phyloP scores from a whole-genome alignment of 2,329 filamentous ascomycete species.

The Tolypocladium paradoxum region DNA sequence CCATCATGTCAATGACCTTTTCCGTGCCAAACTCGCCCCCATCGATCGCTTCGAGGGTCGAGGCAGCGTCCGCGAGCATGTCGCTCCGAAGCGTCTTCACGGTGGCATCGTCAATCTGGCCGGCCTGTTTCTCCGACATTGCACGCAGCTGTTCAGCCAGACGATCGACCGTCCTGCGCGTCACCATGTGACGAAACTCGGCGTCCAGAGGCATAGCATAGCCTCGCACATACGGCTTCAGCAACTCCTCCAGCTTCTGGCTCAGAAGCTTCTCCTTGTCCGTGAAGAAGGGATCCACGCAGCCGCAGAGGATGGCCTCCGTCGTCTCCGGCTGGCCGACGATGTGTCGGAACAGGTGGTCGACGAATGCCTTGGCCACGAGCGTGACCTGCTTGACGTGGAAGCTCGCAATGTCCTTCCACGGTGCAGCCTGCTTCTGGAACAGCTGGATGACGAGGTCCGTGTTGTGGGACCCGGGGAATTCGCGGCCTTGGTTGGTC shows the following conservation, averaged over 20 bases:
- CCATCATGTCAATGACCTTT: slow-evolving; percentile 31
- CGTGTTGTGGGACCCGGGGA: slow-evolving; percentile 26
- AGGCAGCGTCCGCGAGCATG: slow-evolving; percentile 2
- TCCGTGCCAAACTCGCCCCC: slow-evolving; percentile 23
- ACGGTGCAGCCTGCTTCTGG: slow-evolving; percentile 24
- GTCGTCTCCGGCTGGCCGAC: slow-evolving; percentile 6
- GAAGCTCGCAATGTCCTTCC: slow-evolving; percentile 23
- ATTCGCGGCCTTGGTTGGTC: slow-evolving; percentile 27
- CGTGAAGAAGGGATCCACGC: slow-evolving; percentile 17
- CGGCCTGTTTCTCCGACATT: not conserved
- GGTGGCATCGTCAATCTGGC: not conserved
- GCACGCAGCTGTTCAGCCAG: not conserved
- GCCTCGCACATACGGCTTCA: not conserved
- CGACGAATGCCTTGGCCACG: slow-evolving; percentile 23
- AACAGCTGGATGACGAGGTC: slow-evolving; percentile 28
- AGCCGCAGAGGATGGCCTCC: not conserved
- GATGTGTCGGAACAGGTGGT: slow-evolving; percentile 23
- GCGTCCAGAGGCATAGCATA: slow-evolving; percentile 13
- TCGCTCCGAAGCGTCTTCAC: not conserved
- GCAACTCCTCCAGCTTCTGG: slow-evolving; percentile 31
- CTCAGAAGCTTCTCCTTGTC: slow-evolving; percentile 18
- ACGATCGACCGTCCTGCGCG: not conserved
- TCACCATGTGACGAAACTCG: slow-evolving; percentile 14
- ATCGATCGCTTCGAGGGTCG: slow-evolving; percentile 4
- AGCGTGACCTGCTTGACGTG: slow-evolving; percentile 22